Evolutionary conservation across 306 rosid genomes (phyloP), one percentile per base, ranked within the genome.

Genomic region (Prunus fruticosa): DNA sequence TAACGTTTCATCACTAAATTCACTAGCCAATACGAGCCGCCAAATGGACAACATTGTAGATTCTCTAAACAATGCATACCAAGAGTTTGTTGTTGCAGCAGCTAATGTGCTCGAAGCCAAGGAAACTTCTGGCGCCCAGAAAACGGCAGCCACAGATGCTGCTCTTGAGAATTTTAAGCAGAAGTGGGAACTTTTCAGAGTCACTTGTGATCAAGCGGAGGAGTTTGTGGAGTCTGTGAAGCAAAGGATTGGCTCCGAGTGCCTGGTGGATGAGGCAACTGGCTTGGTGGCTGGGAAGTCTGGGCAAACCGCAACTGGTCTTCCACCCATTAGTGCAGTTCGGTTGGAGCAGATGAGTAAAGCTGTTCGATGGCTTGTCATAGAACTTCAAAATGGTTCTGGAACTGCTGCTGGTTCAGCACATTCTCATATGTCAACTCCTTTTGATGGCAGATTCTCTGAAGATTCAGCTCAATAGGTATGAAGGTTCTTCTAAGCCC

Each of bases 341-440:
- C 89, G 90, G 71, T 71, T 91, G 85, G 97, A 91, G 76, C 97
- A 91, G 77, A 88, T 89, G 95, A 91, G 95, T 74, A 89, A 91
- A 81, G 91, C 93, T 50, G 97, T 91, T 14, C 69, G 95, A 65
- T 89, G 91, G 90, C 93, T 89, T 54, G 93, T 91, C 51, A 85
- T 89, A 63, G 95, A 89, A 83, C 82, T 89, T 79, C 93, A 91
- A 84, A 86, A 88, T 50, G 90, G 92, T 52, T 89, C 92, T 69
- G 96, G 90, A 81, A 62, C 85, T 61, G 73, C 82, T 73, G 77
- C 89, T 71, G 84, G 67, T 82, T 68, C 91, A 3, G 84, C 87
- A 30, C 87, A 83, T 80, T 78, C 90, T 50, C 97, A 89, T 46
- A 75, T 86, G 25, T 83, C 91, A 2, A 88, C 94, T 73, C 88